A percentile compares a stretch with the other conserved stretches of the same genome.
Conservation (phyloP, 225 moss, liverwort and hornwort genomes). For the Ulota crispa region DNA sequence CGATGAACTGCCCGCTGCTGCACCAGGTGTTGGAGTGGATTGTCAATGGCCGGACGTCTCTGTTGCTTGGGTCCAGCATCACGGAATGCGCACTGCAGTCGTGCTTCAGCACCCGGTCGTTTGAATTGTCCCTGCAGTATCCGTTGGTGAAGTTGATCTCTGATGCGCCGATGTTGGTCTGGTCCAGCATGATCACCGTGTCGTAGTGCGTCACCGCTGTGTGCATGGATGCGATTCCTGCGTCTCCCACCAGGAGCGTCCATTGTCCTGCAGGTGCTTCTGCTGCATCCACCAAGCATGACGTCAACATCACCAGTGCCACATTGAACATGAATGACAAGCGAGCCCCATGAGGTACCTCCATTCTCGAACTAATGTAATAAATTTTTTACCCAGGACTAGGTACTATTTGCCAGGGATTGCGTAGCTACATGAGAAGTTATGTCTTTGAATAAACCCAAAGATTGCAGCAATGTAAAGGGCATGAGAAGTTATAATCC, state of each 20-base stretch:
- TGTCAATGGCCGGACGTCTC: conserved; percentile 46
- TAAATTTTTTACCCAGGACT: not conserved
- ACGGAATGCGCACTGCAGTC: conserved; percentile 78
- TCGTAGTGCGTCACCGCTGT: conserved; percentile 40
- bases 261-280: conserved; percentile 19
- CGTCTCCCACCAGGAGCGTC: conserved; percentile 27
- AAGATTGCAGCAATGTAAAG: no score
- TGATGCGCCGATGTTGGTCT: conserved; percentile 43
- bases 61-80: conserved; percentile 36
- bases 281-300: not conserved
- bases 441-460: no score
- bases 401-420: not conserved
- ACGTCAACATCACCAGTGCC: not conserved
- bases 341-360: not conserved
- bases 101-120: conserved; percentile 21
- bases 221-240: conserved; percentile 57
- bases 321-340: not conserved
- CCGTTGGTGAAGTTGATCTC: conserved; percentile 41
- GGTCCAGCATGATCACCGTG: conserved; percentile 39
- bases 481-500: no score
- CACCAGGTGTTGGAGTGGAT: conserved; percentile 83
- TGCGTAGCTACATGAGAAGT: not conserved
- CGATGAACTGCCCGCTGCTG: conserved; percentile 62
- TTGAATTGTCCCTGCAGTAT: conserved; percentile 37
- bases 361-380: conserved; percentile 13